Evolutionary conservation across 108 stramenopile genomes (phyloP), one percentile per base, ranked within the genome.

Genomic region (Nitzschia palea): DNA sequence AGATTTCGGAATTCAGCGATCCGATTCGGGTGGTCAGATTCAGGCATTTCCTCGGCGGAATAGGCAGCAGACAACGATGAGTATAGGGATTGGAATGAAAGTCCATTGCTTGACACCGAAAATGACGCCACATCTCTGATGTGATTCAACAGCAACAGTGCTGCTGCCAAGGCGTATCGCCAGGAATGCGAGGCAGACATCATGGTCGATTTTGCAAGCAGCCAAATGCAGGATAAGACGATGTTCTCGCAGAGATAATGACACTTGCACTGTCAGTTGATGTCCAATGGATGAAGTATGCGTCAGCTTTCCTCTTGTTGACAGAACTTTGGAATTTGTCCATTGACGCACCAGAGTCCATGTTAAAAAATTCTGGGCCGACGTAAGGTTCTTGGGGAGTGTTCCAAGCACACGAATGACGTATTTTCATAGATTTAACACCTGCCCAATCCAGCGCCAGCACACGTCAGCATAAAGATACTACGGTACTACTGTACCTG

Each of bases 1-100:
- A 83, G 63, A 43, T 83, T 53, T 2, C 26, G 22, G 37, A 83
- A 83, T 43, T 83, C 82, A 2, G 68, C 40, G 2, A 62, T 18
- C 14, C 77, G 69, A 42, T 59, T 59, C 18, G 34, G 32, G 9
- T 34, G 29, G 12, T 30, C 15, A 6, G 10, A 10, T 35, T 59
- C 58, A 3, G 58, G 35, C 20, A 9, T 12, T 3, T 59, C 58
- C 4, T 59, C 58, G 32, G 5, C 18, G 37, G 36, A 59, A 18
- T 28, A 34, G 5, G 36, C 35, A 18, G 35, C 29, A n/a, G 14
- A 18, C 2, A 40, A 29, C 17, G 23, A 4, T 8, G 58, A 28
- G 14, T 14, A 4, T 17, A 9, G 4, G 2, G 58, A 5, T 5
- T 59, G 22, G 4, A 8, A 37, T 9, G 22, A 22, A 5, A 3